phyloP scores from a whole-genome alignment of 2,329 filamentous ascomycete genomes.

The Boeremia lycopersici region DNA sequence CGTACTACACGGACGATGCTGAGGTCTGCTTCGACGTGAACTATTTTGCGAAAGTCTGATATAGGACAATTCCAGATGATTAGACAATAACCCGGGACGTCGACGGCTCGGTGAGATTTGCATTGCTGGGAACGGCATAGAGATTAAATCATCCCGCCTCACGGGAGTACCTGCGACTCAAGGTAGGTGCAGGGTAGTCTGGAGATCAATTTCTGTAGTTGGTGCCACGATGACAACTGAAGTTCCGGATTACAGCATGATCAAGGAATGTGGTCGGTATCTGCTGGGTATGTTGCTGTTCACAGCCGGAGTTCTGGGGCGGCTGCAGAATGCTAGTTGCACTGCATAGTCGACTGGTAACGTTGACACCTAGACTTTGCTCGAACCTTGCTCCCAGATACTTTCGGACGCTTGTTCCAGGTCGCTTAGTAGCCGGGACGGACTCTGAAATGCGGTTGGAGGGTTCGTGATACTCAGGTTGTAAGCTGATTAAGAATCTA shows the following conservation, averaged over 20 bases:
- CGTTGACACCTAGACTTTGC: neutral
- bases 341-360: conserved; percentile 14
- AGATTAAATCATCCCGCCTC: neutral
- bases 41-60: too few relatives aligned
- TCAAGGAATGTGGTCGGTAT: neutral
- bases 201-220: neutral
- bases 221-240: conserved; percentile 6
- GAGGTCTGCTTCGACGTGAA: neutral
- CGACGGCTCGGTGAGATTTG: neutral
- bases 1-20: neutral
- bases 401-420: conserved; percentile 1
- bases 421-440: conserved; percentile 4
- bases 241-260: conserved; percentile 8
- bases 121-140: neutral
- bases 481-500: conserved; percentile 1
- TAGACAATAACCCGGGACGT: neutral
- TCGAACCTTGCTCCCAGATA: conserved; percentile 3
- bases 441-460: neutral
- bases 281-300: neutral
- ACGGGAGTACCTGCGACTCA: conserved; percentile 11
- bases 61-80: neutral
- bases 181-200: neutral
- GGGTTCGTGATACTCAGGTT: neutral
- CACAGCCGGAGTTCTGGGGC: conserved; percentile 4
- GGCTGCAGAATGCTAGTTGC: conserved; percentile 2